phyloP scores from a whole-genome alignment of 2,329 filamentous ascomycete species.

The Hortaea werneckii region DNA sequence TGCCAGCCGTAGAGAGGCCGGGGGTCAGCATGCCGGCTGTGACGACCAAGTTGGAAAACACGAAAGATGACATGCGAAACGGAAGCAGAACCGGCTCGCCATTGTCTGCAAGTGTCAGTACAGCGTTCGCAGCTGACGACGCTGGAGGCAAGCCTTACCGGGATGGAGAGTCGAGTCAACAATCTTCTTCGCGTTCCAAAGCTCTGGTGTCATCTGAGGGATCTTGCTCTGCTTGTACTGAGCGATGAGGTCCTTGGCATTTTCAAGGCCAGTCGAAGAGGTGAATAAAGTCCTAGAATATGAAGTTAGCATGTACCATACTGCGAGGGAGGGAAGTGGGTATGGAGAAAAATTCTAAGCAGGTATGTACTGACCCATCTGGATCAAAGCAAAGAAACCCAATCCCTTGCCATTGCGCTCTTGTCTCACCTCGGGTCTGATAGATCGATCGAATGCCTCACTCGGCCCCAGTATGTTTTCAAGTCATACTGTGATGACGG shows the following conservation, averaged over 20 bases:
- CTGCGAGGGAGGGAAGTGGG: not conserved
- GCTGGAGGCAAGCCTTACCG: conserved; percentile 45
- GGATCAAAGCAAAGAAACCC: conserved; percentile 7
- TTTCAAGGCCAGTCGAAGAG: conserved; percentile 65
- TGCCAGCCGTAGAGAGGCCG: conserved; percentile 71
- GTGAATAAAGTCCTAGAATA: conserved; percentile 69
- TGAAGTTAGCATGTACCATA: not conserved
- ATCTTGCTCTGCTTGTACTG: conserved; percentile 80
- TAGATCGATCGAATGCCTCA: conserved; percentile 78
- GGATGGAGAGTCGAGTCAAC: conserved; percentile 94
- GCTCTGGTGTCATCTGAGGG: conserved; percentile 70
- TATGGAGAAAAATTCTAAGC: not conserved
- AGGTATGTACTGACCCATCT: conserved; percentile 17
- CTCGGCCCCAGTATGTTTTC: conserved; percentile 87
- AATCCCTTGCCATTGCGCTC: conserved; percentile 2
- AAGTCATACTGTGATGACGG: conserved; percentile 89
- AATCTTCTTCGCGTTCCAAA: conserved; percentile 95
- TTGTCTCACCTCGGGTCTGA: conserved; percentile 82
- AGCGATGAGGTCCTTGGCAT: conserved; percentile 71
- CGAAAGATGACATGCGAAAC: conserved; percentile 95
- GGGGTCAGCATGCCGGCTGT: conserved; percentile 96
- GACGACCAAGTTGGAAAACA: conserved; percentile 85
- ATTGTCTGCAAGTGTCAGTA: conserved; percentile 53
- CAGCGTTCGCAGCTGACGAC: not conserved
- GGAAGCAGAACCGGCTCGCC: conserved; percentile 85